Evolutionary conservation across 2,329 filamentous ascomycete species (phyloP).

Genomic region (Colletotrichum sp.): DNA sequence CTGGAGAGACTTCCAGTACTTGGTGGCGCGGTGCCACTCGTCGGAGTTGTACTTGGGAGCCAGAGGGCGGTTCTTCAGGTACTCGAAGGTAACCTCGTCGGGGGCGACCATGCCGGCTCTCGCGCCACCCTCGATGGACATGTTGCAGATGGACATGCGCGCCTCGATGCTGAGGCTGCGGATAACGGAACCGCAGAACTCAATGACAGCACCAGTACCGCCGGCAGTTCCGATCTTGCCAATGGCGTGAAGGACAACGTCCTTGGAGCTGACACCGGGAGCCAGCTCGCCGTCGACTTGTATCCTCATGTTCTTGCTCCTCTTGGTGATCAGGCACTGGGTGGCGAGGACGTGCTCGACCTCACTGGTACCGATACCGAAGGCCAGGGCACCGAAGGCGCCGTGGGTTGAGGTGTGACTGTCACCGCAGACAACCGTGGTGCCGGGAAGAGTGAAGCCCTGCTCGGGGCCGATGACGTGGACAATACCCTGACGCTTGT

Average conservation of each 20-base stretch:
- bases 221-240: conserved; percentile 94
- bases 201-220: conserved; percentile 92
- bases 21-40: conserved; percentile 87
- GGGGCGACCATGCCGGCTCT: conserved; percentile 97
- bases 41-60: conserved; percentile 84
- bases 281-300: conserved; percentile 91
- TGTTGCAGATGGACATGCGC: conserved; percentile 99
- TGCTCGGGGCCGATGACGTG: conserved; percentile 99
- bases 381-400: conserved; percentile 92
- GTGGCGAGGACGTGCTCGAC: conserved; percentile 98
- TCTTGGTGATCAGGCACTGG: conserved; percentile 91
- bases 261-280: conserved; percentile 94
- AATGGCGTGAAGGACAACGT: conserved; percentile 91
- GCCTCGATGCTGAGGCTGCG: conserved; percentile 91
- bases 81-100: conserved; percentile 92
- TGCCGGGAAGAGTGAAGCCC: conserved; percentile 96
- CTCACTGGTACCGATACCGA: conserved; percentile 97
- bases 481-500: conserved; percentile 97
- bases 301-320: conserved; percentile 98
- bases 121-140: conserved; percentile 96
- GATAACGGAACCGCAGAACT: conserved; percentile 96
- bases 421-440: conserved; percentile 96
- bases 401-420: conserved; percentile 98
- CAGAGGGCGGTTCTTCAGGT: conserved; percentile 88
- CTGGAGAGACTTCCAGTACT: conserved; percentile 86